Conservation (phyloP, 441 rosid species). For the Erodium chrysanthum region DNA sequence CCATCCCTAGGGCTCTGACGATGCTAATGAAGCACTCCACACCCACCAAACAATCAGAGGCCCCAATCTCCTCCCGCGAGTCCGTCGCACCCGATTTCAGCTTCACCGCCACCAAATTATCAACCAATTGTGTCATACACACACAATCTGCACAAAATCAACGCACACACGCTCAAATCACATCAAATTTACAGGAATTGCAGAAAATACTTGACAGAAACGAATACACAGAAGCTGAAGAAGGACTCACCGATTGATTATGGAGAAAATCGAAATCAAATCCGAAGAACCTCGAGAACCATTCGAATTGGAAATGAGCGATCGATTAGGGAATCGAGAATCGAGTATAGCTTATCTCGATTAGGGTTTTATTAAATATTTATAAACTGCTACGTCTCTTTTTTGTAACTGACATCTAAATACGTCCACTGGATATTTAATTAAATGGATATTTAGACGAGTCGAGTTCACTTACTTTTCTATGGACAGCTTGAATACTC, state of each 20-base stretch:
- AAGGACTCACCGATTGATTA: not conserved
- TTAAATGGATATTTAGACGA: no score
- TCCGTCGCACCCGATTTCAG: constrained; percentile 1
- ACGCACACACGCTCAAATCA: not conserved
- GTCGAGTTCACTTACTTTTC: no score
- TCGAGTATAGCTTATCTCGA: no score
- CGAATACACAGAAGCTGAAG: not conserved
- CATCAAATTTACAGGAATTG: not conserved
- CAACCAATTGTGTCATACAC: not conserved
- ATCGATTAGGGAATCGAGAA: not conserved
- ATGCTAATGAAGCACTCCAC: not conserved
- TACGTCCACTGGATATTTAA: no score
- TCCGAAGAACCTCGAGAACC: not conserved
- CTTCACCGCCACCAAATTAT: not conserved
- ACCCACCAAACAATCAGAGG: constrained; percentile 5
- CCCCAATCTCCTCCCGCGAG: not conserved
- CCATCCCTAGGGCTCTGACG: constrained; percentile 7
- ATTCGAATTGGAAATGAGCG: not conserved
- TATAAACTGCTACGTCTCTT: no score
- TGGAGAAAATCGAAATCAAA: not conserved
- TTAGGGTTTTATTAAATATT: no score
- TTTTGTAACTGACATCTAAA: no score
- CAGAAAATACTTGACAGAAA: not conserved
- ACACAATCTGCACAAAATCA: not conserved
- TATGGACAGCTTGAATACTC: no score